Evolutionary conservation across 257 asterid species (phyloP), one percentile per base, ranked within the genome.

Genomic region (Hygrophila difformis): DNA sequence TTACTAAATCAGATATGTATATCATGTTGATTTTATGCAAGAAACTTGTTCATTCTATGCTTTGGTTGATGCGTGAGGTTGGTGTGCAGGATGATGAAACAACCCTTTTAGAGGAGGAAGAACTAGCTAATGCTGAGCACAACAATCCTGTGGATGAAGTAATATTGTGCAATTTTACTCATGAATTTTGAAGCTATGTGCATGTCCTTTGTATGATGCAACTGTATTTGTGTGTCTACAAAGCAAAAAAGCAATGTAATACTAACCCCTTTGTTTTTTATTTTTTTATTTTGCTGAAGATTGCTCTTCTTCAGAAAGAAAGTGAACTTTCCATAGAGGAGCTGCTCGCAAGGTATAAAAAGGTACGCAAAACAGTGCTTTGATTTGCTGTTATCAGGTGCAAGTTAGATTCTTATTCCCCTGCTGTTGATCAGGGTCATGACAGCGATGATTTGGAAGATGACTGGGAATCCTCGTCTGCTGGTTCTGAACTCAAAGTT

Each of bases 71-170:
- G 31, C 31, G n/a, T n/a, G n/a, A n/a, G 33, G 42, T 56, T 45
- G 51, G 45, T 52, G 20, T 66, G 63, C 73, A 86, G 98, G 98
- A 86, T 72, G 98, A 91, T 43, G 98, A 91, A 67, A 72, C 96
- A 39, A 86, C 98, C 40, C 71, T 91, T 63, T 36, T 65, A 50
- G 96, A 86, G 81, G 96, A 91, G 73, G 98, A 91, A 62, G 85
- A 83, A 58, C 61, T 82, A 45, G 92, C 88, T 31, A 69, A 82
- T 61, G 85, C 71, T 7, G 96, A 91, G 51, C 34, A 73, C 18
- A 61, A 54, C 42, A 69, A 69, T 64, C 45, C 65, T 38, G 47
- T 10, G 12, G 83, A 82, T 49, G 98, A 91, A 93, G 98, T 71
- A 60, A 64, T 35, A 40, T 44, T 55, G 24, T 12, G 34, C 26